Evolutionary conservation across 2,329 filamentous ascomycete genomes (phyloP).

Genomic region (Beauveria asiatica): DNA sequence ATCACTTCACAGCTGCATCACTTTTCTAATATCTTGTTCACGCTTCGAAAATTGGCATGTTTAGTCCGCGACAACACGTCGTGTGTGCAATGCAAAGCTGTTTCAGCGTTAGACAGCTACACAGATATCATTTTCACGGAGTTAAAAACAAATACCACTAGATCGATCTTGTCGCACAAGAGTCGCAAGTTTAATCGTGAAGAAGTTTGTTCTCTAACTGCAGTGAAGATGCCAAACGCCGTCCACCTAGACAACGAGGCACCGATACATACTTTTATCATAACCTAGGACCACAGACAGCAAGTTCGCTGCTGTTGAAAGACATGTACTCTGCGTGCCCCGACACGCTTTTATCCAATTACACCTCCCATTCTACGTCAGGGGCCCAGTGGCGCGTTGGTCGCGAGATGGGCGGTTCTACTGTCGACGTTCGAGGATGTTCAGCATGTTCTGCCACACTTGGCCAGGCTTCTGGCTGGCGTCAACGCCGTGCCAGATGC

Average conservation of each 20-base stretch:
- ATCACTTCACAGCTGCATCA: background rate
- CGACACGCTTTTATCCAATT: slow-evolving; percentile 11
- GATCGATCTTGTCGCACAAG: background rate
- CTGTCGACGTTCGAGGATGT: slow-evolving; percentile 63
- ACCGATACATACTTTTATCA: slow-evolving; percentile 10
- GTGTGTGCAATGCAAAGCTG: background rate
- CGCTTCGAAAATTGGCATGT: background rate
- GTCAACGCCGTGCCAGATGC: slow-evolving; percentile 93
- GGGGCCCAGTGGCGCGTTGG: background rate
- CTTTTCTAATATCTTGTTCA: background rate
- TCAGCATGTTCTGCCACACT: slow-evolving; percentile 89
- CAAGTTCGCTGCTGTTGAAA: background rate
- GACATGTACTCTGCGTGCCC: background rate
- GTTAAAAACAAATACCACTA: background rate
- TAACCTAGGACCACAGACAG: slow-evolving; percentile 11
- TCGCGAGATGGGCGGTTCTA: slow-evolving; percentile 12
- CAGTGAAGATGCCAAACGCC: slow-evolving; percentile 3
- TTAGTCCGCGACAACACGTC: background rate
- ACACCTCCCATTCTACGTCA: background rate
- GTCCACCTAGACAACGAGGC: background rate
- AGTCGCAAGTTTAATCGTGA: background rate
- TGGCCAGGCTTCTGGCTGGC: slow-evolving; percentile 91
- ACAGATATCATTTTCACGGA: background rate
- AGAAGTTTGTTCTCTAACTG: slow-evolving; percentile 1
- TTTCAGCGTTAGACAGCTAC: background rate